Percentiles rank a stretch among this genome's conserved stretches.
These are phyloP conservation scores for Candida jianshihensis DNA, from an alignment of 805 yeast genomes.

Conservation along the genomic window DNA sequence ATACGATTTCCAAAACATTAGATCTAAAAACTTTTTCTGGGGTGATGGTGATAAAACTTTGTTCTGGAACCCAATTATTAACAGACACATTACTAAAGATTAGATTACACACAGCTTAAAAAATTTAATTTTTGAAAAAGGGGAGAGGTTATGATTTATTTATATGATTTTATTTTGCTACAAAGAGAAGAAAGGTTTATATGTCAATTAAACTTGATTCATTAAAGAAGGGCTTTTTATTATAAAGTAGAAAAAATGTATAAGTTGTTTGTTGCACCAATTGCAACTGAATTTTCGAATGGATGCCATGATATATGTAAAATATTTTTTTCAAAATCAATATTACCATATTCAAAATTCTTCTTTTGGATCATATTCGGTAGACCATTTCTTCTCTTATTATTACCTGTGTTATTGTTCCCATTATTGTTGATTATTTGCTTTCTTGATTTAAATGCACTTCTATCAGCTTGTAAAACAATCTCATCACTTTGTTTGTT, in stretches of 20 bases:
- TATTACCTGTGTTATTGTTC: constrained; percentile 22
- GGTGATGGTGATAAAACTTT: constrained; percentile 97
- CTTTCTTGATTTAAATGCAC: constrained; percentile 84
- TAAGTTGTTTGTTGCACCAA: constrained; percentile 95
- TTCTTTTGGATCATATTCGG: constrained; percentile 37
- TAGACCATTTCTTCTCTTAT: constrained; percentile 28
- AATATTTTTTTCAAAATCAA: constrained; percentile 91
- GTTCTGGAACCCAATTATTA: constrained; percentile 91
- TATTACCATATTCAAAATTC: constrained; percentile 46
- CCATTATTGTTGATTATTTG: constrained; percentile 25
- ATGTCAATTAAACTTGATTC: not conserved
- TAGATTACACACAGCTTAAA: not conserved
- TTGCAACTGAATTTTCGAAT: constrained; percentile 89
- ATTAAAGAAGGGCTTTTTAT: constrained; percentile 3
- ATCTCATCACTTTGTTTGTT: constrained; percentile 41
- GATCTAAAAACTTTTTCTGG: constrained; percentile 91
- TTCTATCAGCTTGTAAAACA: constrained; percentile 93
- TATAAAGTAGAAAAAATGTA: constrained; percentile 75
- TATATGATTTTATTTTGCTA: not conserved
- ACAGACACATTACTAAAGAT: constrained; percentile 66
- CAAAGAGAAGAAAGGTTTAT: not conserved
- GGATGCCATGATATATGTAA: constrained; percentile 99
- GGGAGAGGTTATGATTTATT: constrained; percentile 1
- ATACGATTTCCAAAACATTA: constrained; percentile 86
- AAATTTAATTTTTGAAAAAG: not conserved